Percentiles rank a stretch among this genome's conserved stretches.
Evolutionary conservation across 2,329 filamentous ascomycete genomes (phyloP).

Genomic region (Venturia oleaginea): DNA sequence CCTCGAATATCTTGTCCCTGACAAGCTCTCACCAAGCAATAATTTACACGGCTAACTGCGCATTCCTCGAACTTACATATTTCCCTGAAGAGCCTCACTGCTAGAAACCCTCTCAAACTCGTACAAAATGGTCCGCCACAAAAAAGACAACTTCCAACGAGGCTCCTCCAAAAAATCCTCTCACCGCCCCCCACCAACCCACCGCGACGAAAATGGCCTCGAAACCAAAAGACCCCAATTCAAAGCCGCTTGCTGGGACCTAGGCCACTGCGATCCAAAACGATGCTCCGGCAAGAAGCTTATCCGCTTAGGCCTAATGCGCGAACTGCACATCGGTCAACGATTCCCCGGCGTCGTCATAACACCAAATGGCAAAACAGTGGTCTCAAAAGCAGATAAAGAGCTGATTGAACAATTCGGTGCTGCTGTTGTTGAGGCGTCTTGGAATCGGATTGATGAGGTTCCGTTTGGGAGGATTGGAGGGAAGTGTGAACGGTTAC

Average conservation of each 20-base stretch:
- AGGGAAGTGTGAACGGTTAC: slow-evolving; percentile 79
- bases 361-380: slow-evolving; percentile 83
- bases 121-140: slow-evolving; percentile 75
- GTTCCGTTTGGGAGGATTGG: slow-evolving; percentile 87
- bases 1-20: too few species aligned
- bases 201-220: slow-evolving; percentile 17
- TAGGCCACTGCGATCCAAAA: slow-evolving; percentile 96
- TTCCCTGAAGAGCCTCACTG: neutral
- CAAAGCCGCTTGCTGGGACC: slow-evolving; percentile 95
- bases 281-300: slow-evolving; percentile 91
- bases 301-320: slow-evolving; percentile 87
- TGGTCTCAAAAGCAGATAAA: slow-evolving; percentile 74
- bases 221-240: slow-evolving; percentile 46
- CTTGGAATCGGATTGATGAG: slow-evolving; percentile 87
- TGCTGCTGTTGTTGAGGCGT: slow-evolving; percentile 93
- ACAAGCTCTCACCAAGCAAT: neutral
- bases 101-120: neutral
- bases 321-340: slow-evolving; percentile 83
- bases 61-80: neutral
- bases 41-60: neutral
- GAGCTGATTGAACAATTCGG: slow-evolving; percentile 79
- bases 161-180: slow-evolving; percentile 23
- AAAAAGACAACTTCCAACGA: slow-evolving; percentile 70
- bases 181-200: slow-evolving; percentile 38
- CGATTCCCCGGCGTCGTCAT: slow-evolving; percentile 88